phyloP scores from a whole-genome alignment of 352 stramenopile species.

The Globisporangium barbulae region DNA sequence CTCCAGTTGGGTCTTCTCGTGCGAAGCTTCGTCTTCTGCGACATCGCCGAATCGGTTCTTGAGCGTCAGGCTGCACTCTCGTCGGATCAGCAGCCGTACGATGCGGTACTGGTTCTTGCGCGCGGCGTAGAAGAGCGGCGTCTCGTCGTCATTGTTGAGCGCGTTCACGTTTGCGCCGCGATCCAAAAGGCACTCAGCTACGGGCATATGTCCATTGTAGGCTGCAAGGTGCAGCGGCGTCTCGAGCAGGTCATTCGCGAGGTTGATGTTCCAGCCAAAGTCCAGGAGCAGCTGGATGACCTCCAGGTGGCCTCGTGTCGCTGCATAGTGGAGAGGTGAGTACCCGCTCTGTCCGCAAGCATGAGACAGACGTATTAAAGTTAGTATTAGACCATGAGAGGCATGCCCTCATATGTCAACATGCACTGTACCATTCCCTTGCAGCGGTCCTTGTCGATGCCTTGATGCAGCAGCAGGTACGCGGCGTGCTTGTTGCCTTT shows the following conservation, averaged over 20 bases:
- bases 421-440: slow-evolving; percentile 45
- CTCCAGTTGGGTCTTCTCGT: slow-evolving; percentile 49
- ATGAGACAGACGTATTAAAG: slow-evolving; percentile 4
- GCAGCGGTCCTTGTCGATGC: slow-evolving; percentile 50
- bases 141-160: slow-evolving; percentile 50
- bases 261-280: slow-evolving; percentile 56
- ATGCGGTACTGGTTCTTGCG: slow-evolving; percentile 61
- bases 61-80: slow-evolving; percentile 50
- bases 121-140: slow-evolving; percentile 70
- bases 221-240: slow-evolving; percentile 68
- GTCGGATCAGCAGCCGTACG: slow-evolving; percentile 55
- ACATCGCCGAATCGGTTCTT: slow-evolving; percentile 68
- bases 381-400: background rate
- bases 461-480: slow-evolving; percentile 71
- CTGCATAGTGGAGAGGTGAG: slow-evolving; percentile 67
- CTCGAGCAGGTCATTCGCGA: slow-evolving; percentile 47
- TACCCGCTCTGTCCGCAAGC: slow-evolving; percentile 43
- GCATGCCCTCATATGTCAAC: background rate
- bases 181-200: slow-evolving; percentile 64
- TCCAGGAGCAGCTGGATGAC: slow-evolving; percentile 61
- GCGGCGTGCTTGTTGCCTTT: slow-evolving; percentile 63
- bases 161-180: slow-evolving; percentile 55
- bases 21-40: slow-evolving; percentile 58
- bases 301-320: slow-evolving; percentile 58
- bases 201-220: slow-evolving; percentile 47